Evolutionary conservation across 352 stramenopile species (phyloP).

Genomic region (Pythium grandisporangium): DNA sequence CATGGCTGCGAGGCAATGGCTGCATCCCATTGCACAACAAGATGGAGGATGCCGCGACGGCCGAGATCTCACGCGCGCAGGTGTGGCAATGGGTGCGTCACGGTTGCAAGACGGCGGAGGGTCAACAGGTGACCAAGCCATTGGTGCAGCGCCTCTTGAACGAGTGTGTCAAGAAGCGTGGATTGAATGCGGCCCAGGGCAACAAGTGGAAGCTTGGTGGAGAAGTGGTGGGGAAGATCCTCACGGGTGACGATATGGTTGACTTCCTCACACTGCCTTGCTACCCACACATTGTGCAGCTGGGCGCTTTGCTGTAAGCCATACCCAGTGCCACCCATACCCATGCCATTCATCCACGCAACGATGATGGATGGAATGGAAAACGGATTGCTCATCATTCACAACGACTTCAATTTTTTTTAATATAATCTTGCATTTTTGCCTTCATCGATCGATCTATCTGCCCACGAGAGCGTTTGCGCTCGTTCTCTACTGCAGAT

Average conservation of each 20-base stretch:
- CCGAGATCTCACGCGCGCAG: slow-evolving; percentile 91
- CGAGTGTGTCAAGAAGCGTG: slow-evolving; percentile 53
- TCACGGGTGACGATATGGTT: slow-evolving; percentile 69
- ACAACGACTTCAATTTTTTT: no score
- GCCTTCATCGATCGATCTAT: no score
- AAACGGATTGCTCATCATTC: no score
- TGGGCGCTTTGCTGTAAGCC: slow-evolving; percentile 64
- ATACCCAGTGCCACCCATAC: no score
- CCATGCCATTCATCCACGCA: no score
- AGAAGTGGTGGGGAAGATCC: slow-evolving; percentile 55
- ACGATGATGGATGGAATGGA: no score
- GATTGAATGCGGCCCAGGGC: slow-evolving; percentile 20
- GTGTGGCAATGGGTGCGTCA: slow-evolving; percentile 92
- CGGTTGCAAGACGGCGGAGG: slow-evolving; percentile 53
- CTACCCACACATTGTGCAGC: slow-evolving; percentile 75
- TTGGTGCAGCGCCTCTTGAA: slow-evolving; percentile 54
- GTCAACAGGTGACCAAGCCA: slow-evolving; percentile 53
- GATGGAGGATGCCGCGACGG: slow-evolving; percentile 94
- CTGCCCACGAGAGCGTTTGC: no score
- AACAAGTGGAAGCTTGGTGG: slow-evolving; percentile 64
- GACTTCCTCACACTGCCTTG: slow-evolving; percentile 79
- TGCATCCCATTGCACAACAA: slow-evolving; percentile 93
- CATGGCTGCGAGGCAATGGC: slow-evolving; percentile 89
- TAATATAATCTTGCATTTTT: no score
- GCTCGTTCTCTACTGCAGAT: no score